Conservation (phyloP, 148 eudicot species). For the Silene conica region DNA sequence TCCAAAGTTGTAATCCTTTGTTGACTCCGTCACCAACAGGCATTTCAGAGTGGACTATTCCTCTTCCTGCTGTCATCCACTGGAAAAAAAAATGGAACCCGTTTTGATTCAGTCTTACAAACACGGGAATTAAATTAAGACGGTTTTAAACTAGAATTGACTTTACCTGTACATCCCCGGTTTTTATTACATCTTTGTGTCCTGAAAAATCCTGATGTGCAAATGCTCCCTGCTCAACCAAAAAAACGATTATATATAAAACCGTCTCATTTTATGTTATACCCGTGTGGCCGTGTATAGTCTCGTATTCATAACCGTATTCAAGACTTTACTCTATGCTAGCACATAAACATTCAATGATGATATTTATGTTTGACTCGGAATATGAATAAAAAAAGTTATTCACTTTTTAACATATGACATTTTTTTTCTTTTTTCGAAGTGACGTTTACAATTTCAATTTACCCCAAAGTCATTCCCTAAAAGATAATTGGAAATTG, state of each 20-base stretch:
- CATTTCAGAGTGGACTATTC: slow-evolving; percentile 95
- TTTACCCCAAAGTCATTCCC: too few relatives aligned
- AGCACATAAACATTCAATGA: too few relatives aligned
- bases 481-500: too few relatives aligned
- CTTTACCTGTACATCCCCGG: slow-evolving; percentile 88
- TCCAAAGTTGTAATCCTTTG: slow-evolving; percentile 89
- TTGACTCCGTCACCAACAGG: slow-evolving; percentile 73
- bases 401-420: neutral
- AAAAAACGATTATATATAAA: neutral
- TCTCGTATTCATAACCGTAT: too few relatives aligned
- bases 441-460: neutral
- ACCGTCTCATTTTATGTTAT: too few relatives aligned
- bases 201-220: slow-evolving; percentile 95
- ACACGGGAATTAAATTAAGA: neutral
- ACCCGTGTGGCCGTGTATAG: too few relatives aligned
- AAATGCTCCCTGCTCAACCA: slow-evolving; percentile 60
- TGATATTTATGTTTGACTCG: neutral
- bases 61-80: slow-evolving; percentile 99
- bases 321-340: too few relatives aligned
- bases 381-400: neutral
- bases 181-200: slow-evolving; percentile 65
- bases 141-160: too few relatives aligned
- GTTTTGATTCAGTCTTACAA: neutral
- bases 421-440: neutral
- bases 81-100: slow-evolving; percentile 22